A percentile compares a stretch with the other conserved stretches of the same genome.
Evolutionary conservation across 2,329 filamentous ascomycete genomes (phyloP).

Genomic region (Coniochaeta pulveracea): DNA sequence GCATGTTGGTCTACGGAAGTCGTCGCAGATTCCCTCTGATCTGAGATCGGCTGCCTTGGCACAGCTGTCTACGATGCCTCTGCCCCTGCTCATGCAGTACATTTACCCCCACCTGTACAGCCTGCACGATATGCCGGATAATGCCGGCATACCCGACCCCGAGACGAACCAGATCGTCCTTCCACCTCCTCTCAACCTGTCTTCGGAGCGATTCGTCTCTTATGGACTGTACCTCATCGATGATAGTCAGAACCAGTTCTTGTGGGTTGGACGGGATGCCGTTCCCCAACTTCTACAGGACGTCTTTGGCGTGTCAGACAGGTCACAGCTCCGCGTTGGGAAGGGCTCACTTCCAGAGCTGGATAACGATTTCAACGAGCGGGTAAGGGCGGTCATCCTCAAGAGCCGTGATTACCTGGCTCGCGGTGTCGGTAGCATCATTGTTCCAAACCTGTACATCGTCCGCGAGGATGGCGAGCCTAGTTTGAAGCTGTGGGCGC

Average conservation of each 20-base stretch:
- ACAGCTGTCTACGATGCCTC: slow-evolving; percentile 82
- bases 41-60: slow-evolving; percentile 87
- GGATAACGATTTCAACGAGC: slow-evolving; percentile 94
- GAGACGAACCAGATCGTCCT: slow-evolving; percentile 83
- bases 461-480: slow-evolving; percentile 94
- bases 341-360: slow-evolving; percentile 80
- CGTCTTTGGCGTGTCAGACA: slow-evolving; percentile 81
- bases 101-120: slow-evolving; percentile 81
- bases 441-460: slow-evolving; percentile 85
- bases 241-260: slow-evolving; percentile 92
- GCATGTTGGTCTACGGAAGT: slow-evolving; percentile 87
- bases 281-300: slow-evolving; percentile 81
- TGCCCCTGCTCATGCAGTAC: slow-evolving; percentile 85
- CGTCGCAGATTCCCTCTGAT: slow-evolving; percentile 86
- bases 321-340: slow-evolving; percentile 76
- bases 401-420: slow-evolving; percentile 85
- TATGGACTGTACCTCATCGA: slow-evolving; percentile 95
- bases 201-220: slow-evolving; percentile 74
- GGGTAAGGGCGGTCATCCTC: slow-evolving; percentile 77
- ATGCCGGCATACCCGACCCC: slow-evolving; percentile 73
- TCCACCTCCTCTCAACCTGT: slow-evolving; percentile 74
- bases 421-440: slow-evolving; percentile 83
- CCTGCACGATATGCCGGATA: slow-evolving; percentile 92
- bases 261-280: slow-evolving; percentile 90
- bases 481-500: slow-evolving; percentile 89